Evolutionary conservation across 805 yeast species (phyloP), one percentile per base, ranked within the genome.

Genomic region (Ogataea paradorogensis): DNA sequence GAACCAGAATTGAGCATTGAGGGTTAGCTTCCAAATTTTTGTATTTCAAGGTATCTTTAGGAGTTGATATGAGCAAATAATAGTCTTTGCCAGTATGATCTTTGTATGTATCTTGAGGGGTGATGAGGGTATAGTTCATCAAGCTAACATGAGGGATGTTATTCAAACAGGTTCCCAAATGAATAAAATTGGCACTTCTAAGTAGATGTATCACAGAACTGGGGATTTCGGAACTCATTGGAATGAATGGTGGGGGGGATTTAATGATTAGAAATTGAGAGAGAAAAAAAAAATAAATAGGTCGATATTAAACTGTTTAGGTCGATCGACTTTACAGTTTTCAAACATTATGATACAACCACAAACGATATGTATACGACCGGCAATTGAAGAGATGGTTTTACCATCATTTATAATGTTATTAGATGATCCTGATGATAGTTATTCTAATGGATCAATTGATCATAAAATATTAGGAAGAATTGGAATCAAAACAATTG

Each of bases 141-240:
- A 91, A 70, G 14, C 93, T 77, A 3, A 89, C 95, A 45, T 90
- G 93, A 5, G 98, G 98, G 31, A 78, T 62, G 30, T 85, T 73
- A 7, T 60, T 46, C 8, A 60, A 67, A 43, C 88, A 76, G 2
- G 98, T 91, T 2, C 91, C 97, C 33, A 90, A 69, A 60, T 90
- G 97, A 27, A 90, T 78, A 59, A 78, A 84, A 47, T 82, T 74
- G 9, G 87, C 81, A 10, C 74, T 69, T 43, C 77, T 70, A 26
- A 84, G 68, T 27, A 84, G 64, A 9, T 65, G 56, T 15, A 67
- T 43, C 13, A 77, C 67, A 10, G 56, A 47, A 1, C 52, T 50
- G 3, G 69, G 66, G 9, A 64, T 42, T 36, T 63, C 59, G 7
- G 54, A 23, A 48, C 26, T 42, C 47, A 33, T 46, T 20, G 11